Evolutionary conservation across 176 grass and related monocot species (phyloP), one percentile per base, ranked within the genome.

Genomic region (Aegilops umbellulata): DNA sequence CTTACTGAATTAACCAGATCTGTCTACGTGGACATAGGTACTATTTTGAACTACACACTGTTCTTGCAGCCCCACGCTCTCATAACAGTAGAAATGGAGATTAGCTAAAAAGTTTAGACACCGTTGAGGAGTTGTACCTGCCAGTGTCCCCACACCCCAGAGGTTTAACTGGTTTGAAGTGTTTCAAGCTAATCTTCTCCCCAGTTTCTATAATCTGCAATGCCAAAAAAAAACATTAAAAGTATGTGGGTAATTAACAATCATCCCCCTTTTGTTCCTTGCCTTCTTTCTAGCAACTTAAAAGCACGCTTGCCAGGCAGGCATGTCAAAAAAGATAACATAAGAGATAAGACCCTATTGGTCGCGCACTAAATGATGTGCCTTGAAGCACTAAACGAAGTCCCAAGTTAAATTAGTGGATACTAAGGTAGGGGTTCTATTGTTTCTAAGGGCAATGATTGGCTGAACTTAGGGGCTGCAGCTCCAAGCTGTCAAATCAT

Each of bases 61-160:
- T 74, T 84, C 36, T 81, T 82, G 30, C 30, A 82, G 47, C 62
- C 23, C 19, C 17, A 2, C 6, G 6, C 46, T 76, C 26, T 7
- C 74, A 22, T 22, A 76, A 55, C 10, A 83, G 36, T 34, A 82
- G 12, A 69, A 62, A 30, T 51, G 17, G n/a, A 6, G 47, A 36
- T 69, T 15, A 79, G 17, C 38, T 51, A 55, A 41, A 79, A 80
- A 3, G 55, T 46, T 79, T 20, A 84, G 32, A 76, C 74, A 58
- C 36, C 76, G 20, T 62, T 68, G 31, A 57, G 76, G 34, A 71
- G 46, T 32, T 61, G 65, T 93, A 99, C 97, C 94, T 99, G 77
- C 97, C 97, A 90, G 97, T 99, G 69, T 99, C 97, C 84, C 97
- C 97, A 88, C 77, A 96, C 41, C 97, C 97, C 26, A 99, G 83